Conservation (phyloP, 352 stramenopile species). For the Globisporangium uncinulatum region DNA sequence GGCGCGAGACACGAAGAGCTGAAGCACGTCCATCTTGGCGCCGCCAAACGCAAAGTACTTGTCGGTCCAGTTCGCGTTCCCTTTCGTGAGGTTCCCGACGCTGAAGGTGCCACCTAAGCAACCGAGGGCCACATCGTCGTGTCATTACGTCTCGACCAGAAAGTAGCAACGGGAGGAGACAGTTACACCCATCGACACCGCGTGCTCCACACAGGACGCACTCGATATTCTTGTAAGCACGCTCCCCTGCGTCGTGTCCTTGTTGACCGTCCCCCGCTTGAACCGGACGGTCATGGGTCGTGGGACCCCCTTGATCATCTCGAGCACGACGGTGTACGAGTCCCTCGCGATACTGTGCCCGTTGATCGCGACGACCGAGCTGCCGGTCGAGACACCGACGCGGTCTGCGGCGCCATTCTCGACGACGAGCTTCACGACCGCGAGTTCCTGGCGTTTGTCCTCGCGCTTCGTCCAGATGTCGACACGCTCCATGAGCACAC, state of each 20-base stretch:
- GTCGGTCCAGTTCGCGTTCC: conserved; percentile 66
- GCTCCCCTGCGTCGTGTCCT: conserved; percentile 62
- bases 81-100: conserved; percentile 70
- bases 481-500: conserved; percentile 79
- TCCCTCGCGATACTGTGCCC: conserved; percentile 42
- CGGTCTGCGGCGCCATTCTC: conserved; percentile 70
- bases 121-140: neutral
- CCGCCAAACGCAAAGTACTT: conserved; percentile 84
- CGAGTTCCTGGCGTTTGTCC: conserved; percentile 52
- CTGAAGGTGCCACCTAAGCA: conserved; percentile 71
- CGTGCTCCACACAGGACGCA: conserved; percentile 20
- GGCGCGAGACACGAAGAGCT: conserved; percentile 79
- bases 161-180: too few species aligned
- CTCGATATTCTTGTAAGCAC: conserved; percentile 79
- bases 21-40: conserved; percentile 75
- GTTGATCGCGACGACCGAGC: conserved; percentile 75
- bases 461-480: conserved; percentile 52
- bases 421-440: conserved; percentile 77
- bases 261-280: conserved; percentile 54
- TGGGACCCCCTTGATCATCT: conserved; percentile 74
- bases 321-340: conserved; percentile 58
- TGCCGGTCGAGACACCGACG: conserved; percentile 57
- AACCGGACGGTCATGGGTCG: conserved; percentile 71
- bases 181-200: too few species aligned
- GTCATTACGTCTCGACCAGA: conserved; percentile 7